These are phyloP conservation scores for Leucogyrophana mollusca DNA, from an alignment of 768 basidiomycete genomes.

Conservation along the genomic window DNA sequence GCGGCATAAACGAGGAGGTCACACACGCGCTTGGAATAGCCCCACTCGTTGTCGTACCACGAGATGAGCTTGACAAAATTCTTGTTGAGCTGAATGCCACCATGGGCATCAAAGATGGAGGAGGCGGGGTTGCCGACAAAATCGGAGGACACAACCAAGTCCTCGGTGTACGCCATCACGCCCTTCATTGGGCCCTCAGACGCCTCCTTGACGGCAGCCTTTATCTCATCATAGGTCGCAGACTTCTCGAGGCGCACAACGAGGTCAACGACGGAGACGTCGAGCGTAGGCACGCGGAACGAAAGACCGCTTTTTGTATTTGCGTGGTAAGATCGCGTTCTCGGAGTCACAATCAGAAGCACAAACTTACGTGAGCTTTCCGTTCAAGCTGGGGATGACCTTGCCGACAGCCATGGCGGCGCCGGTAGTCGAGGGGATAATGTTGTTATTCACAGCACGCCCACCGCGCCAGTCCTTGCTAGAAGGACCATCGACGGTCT, in stretches of 20 bases:
- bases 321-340: no score
- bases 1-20: conserved; percentile 79
- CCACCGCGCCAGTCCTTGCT: conserved; percentile 94
- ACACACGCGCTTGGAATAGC: conserved; percentile 84
- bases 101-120: conserved; percentile 85
- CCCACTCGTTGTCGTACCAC: conserved; percentile 90
- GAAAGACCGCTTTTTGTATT: conserved; percentile 69
- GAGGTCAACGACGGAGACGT: conserved; percentile 94
- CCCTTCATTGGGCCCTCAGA: conserved; percentile 65
- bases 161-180: conserved; percentile 84
- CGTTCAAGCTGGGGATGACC: conserved; percentile 90
- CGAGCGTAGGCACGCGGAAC: conserved; percentile 91
- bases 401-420: conserved; percentile 96
- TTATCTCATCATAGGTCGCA: conserved; percentile 86
- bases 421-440: conserved; percentile 95
- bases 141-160: conserved; percentile 85
- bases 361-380: conserved; percentile 79
- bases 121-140: conserved; percentile 73
- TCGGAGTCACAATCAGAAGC: no score
- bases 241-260: conserved; percentile 83
- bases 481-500: conserved; percentile 86
- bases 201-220: conserved; percentile 73
- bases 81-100: conserved; percentile 83
- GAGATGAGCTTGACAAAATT: conserved; percentile 92
- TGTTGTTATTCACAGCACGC: conserved; percentile 90